Base-by-base conservation (phyloP, 1,284 basidiomycete genomes). In the Cutaneotrichosporon cavernicola region DNA sequence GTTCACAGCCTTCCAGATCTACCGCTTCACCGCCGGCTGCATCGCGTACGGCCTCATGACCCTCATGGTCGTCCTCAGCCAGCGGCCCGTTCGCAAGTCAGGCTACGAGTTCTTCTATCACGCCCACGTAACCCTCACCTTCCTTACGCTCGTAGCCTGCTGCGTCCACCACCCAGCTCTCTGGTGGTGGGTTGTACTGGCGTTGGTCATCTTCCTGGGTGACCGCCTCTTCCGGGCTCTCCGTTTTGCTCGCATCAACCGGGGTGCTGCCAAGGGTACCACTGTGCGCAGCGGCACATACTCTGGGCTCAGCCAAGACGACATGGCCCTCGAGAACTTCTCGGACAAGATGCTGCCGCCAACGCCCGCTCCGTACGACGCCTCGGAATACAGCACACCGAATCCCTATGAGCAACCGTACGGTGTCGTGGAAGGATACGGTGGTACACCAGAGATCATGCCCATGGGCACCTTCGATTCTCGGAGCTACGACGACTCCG, bases 61-160 rank as follows among this genome's bases (percentile, higher is more conserved):
- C 0, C 74, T 87, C 10, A 81, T 93, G 61, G 85, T 88, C 66
- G 71, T 87, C 40, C 76, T 88, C 46, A 90, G 89, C 32, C 72
- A 90, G 43, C 82, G 83, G 7, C 85, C 86, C 5, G 77, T 94
- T 56, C 85, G 92, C 40, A 85, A 85, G 58, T 81, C 82, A 13
- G 85, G 86, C 70, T 94, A 92, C 78, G 91, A 92, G 77, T 73
- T 82, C 26, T 94, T 94, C 82, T 92, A 90, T 76, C 79, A 85
- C 65, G 75, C 86, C 4, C 91, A 94, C 73, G 74, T 92, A 58
- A 73, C 89, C 50, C 82, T 90, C 26, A 85, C 88, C 21, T 84
- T 89, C 21, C 72, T 84, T n/a, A 87, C 86, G 30, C 81, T 91
- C 56, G 79, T 87, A 55, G 82, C 85, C 61, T 83, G 86, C 2